Percentiles rank a stretch among this genome's conserved stretches.
These are phyloP conservation scores for Hypericum perforatum DNA, from an alignment of 345 rosid species.

Conservation along the genomic window DNA sequence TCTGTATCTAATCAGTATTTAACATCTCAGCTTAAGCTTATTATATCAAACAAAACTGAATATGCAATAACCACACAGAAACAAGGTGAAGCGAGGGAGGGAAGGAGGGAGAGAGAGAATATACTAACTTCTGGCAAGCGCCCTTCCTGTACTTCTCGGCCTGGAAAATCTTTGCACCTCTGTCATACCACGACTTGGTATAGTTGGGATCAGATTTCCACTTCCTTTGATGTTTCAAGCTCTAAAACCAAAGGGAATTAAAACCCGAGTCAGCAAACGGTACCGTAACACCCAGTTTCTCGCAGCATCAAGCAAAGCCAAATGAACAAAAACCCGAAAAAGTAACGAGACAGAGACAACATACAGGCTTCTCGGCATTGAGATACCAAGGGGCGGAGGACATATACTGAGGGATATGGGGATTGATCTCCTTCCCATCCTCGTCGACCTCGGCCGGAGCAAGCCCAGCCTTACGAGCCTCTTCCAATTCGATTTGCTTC, in stretches of 20 bases:
- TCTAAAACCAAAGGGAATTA: slow-evolving; percentile 18
- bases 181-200: slow-evolving; percentile 64
- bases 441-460: slow-evolving; percentile 68
- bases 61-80: neutral
- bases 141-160: slow-evolving; percentile 71
- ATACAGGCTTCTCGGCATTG: slow-evolving; percentile 60
- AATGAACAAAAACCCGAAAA: too few species aligned
- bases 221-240: slow-evolving; percentile 81
- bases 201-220: slow-evolving; percentile 77
- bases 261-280: neutral
- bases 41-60: too few species aligned
- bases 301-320: too few species aligned
- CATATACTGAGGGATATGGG: slow-evolving; percentile 67
- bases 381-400: slow-evolving; percentile 54
- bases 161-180: slow-evolving; percentile 59
- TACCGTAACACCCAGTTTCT: too few species aligned
- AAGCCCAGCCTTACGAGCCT: slow-evolving; percentile 65
- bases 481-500: slow-evolving; percentile 60
- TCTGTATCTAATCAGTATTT: too few species aligned
- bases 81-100: neutral
- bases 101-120: neutral
- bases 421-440: slow-evolving; percentile 57
- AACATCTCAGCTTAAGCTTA: too few species aligned
- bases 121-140: slow-evolving; percentile 55
- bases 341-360: slow-evolving; percentile 1